Evolutionary conservation across 768 basidiomycete species (phyloP).

Genomic region (Coprinellus micaceus): DNA sequence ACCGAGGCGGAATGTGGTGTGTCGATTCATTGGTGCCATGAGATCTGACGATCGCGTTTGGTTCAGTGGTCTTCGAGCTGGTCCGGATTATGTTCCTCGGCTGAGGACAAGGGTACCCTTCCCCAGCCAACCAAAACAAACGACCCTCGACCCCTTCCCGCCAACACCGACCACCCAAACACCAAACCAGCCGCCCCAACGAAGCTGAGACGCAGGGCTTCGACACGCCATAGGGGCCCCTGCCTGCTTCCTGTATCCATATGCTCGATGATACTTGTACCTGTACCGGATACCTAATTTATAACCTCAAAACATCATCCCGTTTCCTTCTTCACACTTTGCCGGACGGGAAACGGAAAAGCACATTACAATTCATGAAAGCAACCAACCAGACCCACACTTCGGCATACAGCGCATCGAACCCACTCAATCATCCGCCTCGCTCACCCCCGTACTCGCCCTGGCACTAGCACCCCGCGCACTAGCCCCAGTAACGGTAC

Average conservation of each 20-base stretch:
- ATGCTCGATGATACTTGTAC: neutral
- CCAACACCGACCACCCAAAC: too few species aligned
- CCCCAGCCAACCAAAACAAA: too few species aligned
- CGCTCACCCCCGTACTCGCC: slow-evolving; percentile 48
- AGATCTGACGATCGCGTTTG: too few species aligned
- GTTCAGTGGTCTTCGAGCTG: slow-evolving; percentile 72
- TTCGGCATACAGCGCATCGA: neutral
- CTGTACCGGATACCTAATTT: neutral
- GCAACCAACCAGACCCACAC: too few species aligned
- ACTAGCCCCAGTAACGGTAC: slow-evolving; percentile 27
- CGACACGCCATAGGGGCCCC: too few species aligned
- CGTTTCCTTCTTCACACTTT: neutral
- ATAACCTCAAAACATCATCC: neutral
- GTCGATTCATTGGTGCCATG: too few species aligned
- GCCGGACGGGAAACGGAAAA: too few species aligned
- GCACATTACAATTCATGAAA: too few species aligned
- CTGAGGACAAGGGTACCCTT: slow-evolving; percentile 45
- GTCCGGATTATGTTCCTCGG: slow-evolving; percentile 63
- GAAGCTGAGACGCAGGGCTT: too few species aligned
- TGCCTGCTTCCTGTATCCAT: neutral
- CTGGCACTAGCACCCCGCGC: slow-evolving; percentile 50
- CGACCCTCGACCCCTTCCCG: too few species aligned
- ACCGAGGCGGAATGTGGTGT: too few species aligned
- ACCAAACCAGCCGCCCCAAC: too few species aligned
- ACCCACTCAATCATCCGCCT: slow-evolving; percentile 44